Base-by-base conservation (phyloP, 208 protist species). In the Acanthamoeba rhysodes region DNA sequence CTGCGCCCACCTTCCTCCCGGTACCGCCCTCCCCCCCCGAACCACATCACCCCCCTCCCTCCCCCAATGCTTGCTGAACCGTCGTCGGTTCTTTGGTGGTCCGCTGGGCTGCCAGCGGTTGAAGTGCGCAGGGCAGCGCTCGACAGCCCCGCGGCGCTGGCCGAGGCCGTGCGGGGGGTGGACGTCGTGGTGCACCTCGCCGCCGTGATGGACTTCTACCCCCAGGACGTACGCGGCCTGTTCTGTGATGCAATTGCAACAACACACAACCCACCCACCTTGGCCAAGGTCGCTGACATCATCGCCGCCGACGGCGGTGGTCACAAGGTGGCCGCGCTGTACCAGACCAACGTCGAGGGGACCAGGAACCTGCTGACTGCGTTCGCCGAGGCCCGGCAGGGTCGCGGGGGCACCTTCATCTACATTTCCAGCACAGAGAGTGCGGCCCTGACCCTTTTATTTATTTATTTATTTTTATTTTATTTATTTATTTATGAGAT, bases 141-240 rank as follows among this genome's bases (percentile, higher is more conserved):
- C 16, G 55, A 76, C 22, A 48, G 64, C 22, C 32, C 34, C 41
- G 59, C 20, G 24, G 55, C 85, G 32, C 41, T 92, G 85, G 16
- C 29, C 4, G 59, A 68, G 37, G 85, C 59, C 59, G 59, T 92
- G 34, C 4, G 12, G 6, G 85, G 37, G 3, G 85, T 92, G 12
- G 85, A 68, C 59, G 62, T 74, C 12, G 85, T 92, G n/a, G 85
- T 92, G 57, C 85, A 92, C 85, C 59, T 92, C 16, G 85, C 85
- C 18, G 85, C 85, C 32, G 74, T 92, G 85, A 92, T 92, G 85
- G 85, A 92, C 85, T 92, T 92, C 24, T 92, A 76, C 32, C 85
- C 85, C 2, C 20, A 32, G 27, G 50, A 87, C 32, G 78, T 87
- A 34, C 45, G 72, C 6, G 12, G 20, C 16, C 12, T 4, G 4